phyloP scores from a whole-genome alignment of 768 basidiomycete species.

The Serendipita sp. region DNA sequence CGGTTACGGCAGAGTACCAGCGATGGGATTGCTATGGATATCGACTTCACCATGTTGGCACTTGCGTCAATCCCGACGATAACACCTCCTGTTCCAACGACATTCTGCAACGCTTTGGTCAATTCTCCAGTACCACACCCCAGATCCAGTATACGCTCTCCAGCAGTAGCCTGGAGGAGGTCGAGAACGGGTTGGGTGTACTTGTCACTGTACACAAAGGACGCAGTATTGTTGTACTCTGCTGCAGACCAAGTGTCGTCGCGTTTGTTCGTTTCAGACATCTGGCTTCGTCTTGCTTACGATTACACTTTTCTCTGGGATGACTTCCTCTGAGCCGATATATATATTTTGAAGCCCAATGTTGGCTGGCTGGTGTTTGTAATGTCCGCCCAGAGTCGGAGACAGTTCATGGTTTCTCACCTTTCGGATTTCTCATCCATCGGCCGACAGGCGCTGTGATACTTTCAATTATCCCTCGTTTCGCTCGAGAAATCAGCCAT shows the following conservation, averaged over 20 bases:
- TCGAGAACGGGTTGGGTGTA: constrained; percentile 37
- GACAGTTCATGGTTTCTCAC: too few relatives aligned
- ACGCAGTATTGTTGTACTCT: constrained; percentile 43
- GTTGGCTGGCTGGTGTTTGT: too few relatives aligned
- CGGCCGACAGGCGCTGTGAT: too few relatives aligned
- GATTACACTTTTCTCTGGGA: too few relatives aligned
- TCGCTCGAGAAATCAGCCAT: too few relatives aligned
- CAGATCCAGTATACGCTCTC: constrained; percentile 56
- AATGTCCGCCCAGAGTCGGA: too few relatives aligned
- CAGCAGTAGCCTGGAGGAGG: constrained; percentile 41
- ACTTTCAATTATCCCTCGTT: too few relatives aligned
- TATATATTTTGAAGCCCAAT: too few relatives aligned
- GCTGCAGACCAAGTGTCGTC: constrained; percentile 38
- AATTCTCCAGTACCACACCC: constrained; percentile 78
- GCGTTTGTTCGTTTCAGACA: too few relatives aligned
- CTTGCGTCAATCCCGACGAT: constrained; percentile 58
- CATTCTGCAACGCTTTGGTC: constrained; percentile 36
- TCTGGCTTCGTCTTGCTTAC: too few relatives aligned
- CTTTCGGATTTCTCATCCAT: too few relatives aligned
- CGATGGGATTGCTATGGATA: neutral
- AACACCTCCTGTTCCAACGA: constrained; percentile 32
- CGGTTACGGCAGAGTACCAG: neutral
- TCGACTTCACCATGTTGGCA: constrained; percentile 45
- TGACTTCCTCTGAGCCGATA: too few relatives aligned
- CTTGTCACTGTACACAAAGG: constrained; percentile 49